phyloP scores from a whole-genome alignment of 2,329 filamentous ascomycete species.

The Monilinia fructigena region DNA sequence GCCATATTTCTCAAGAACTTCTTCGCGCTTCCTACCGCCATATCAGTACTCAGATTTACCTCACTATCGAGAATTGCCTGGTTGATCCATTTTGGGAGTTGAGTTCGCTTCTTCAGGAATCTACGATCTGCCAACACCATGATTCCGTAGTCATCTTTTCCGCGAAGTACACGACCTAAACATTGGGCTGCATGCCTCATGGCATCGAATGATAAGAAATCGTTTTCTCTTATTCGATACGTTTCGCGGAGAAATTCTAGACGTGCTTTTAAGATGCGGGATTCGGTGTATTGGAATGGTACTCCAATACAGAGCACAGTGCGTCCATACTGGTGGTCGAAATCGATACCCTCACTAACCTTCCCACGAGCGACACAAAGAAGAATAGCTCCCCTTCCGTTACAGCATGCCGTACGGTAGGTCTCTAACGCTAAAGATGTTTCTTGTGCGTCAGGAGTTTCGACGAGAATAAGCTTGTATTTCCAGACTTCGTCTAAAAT shows the following conservation, averaged over 20 bases:
- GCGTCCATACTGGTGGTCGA: slow-evolving; percentile 96
- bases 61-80: slow-evolving; percentile 83
- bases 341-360: slow-evolving; percentile 97
- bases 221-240: slow-evolving; percentile 93
- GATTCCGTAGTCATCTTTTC: slow-evolving; percentile 99
- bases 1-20: slow-evolving; percentile 90
- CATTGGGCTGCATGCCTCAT: slow-evolving; percentile 99
- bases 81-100: slow-evolving; percentile 96
- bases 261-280: slow-evolving; percentile 89
- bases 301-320: slow-evolving; percentile 96
- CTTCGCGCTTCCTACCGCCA: slow-evolving; percentile 86
- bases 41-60: slow-evolving; percentile 89
- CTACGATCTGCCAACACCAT: slow-evolving; percentile 96
- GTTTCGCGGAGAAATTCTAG: slow-evolving; percentile 96
- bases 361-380: slow-evolving; percentile 96
- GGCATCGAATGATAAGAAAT: slow-evolving; percentile 97
- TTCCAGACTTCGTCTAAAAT: slow-evolving; percentile 98
- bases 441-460: slow-evolving; percentile 96
- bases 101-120: slow-evolving; percentile 85
- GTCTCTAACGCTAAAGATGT: slow-evolving; percentile 94
- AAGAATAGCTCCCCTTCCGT: slow-evolving; percentile 88
- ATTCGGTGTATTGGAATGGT: slow-evolving; percentile 98
- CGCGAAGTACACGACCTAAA: slow-evolving; percentile 86
- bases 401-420: slow-evolving; percentile 95
- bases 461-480: slow-evolving; percentile 96